These are phyloP conservation scores for Leishmania lainsoni DNA, from an alignment of 208 protist species.

Conservation along the genomic window DNA sequence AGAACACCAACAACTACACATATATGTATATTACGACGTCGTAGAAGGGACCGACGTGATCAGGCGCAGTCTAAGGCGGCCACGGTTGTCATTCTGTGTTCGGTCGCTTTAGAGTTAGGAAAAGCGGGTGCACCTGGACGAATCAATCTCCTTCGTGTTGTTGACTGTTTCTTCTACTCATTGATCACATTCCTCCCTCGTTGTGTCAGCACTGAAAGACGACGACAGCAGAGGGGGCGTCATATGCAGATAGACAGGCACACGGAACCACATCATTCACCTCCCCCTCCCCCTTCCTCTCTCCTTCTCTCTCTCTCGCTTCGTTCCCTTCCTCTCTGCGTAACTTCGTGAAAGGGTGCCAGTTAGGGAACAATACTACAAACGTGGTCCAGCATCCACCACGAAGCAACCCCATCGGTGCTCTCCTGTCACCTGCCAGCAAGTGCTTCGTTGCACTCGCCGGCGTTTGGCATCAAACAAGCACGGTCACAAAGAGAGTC, in stretches of 20 bases:
- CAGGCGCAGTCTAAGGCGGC: not conserved
- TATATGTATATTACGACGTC: not conserved
- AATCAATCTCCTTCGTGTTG: not conserved
- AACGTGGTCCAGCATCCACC: not conserved
- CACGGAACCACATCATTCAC: not conserved
- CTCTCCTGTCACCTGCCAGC: not conserved
- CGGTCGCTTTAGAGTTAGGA: not conserved
- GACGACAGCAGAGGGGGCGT: not conserved
- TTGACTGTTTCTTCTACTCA: not conserved
- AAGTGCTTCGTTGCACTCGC: not conserved
- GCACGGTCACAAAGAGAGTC: not conserved
- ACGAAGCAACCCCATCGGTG: not conserved
- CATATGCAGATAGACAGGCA: not conserved
- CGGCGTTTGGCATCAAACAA: not conserved
- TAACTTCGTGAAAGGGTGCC: not conserved
- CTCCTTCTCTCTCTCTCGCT: slow-evolving; percentile 5
- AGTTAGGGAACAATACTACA: not conserved
- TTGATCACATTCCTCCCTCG: not conserved
- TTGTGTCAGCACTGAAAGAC: not conserved
- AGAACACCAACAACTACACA: not conserved
- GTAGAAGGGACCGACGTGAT: not conserved
- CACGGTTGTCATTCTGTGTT: not conserved
- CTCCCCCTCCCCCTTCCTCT: not conserved
- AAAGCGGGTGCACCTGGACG: not conserved
- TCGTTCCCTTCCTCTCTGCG: not conserved